Base-by-base conservation (phyloP, 495 filamentous ascomycete species). In the Hypomontagnella monticulosa region DNA sequence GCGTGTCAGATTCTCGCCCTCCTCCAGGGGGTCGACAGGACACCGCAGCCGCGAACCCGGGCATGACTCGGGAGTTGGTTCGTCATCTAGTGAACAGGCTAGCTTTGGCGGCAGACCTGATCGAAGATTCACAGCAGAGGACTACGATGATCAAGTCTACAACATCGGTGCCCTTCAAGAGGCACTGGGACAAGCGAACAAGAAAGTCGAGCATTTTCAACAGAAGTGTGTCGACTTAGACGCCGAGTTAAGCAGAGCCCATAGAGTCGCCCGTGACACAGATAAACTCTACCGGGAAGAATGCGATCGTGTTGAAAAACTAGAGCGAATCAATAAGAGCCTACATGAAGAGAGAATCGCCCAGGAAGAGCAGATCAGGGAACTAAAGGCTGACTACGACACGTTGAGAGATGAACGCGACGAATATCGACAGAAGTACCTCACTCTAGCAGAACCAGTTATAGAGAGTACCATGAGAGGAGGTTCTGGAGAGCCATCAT, bases 41-140 rank as follows among this genome's bases (percentile, higher is more conserved):
- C 41, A 57, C 41, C 66, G 56, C 34, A 54, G 52, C 57, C 48
- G 52, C 46, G 71, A 73, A 46, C 32, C 43, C 11, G 61, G 53
- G 18, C 59, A 68, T 30, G 72, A 75, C 66, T 75, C 72, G 36
- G 72, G 72, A 18, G 40, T 75, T 27, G 72, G 72, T 58, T 75
- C 72, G 44, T 75, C 66, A 42, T 73, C 71, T 57, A 74, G 72
- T 61, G 70, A 66, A 32, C 72, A 70, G 40, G 66, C 63, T 59
- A 70, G 70, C 40, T 41, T 64, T 32, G 69, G 70, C 47, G 70
- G 70, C 54, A 73, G 66, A 70, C 65, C 61, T 67, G 72, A 75
- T 48, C 70, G 71, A 38, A 64, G 56, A 57, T 75, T 75, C 50
- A 75, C 72, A 63, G 63, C 56, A 14, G 65, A 67, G 55, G 72